Evolutionary conservation across 176 grass and related monocot genomes (phyloP).

Genomic region (Typha latifolia): DNA sequence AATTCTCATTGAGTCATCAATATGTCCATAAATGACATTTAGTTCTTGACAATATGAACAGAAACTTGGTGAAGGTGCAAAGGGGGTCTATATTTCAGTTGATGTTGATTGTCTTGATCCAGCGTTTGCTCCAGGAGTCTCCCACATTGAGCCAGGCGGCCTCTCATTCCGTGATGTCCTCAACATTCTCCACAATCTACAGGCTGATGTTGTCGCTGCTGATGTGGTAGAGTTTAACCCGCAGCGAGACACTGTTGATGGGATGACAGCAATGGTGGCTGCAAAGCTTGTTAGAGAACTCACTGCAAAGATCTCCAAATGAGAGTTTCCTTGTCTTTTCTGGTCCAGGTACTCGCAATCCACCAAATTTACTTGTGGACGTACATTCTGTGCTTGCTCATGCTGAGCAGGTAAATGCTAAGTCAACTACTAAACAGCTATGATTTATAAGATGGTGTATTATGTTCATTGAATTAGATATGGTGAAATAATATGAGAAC

Average conservation of each 20-base stretch:
- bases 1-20: too few relatives aligned
- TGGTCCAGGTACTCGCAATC: too few relatives aligned
- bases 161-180: conserved; percentile 88
- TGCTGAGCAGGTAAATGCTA: too few relatives aligned
- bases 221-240: conserved; percentile 99
- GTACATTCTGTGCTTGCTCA: too few relatives aligned
- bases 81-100: conserved; percentile 82
- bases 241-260: conserved; percentile 86
- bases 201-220: conserved; percentile 68
- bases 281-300: conserved; percentile 91
- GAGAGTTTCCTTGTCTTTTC: conserved; percentile 3
- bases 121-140: conserved; percentile 86
- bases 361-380: too few relatives aligned
- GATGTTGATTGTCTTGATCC: conserved; percentile 95
- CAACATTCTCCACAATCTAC: conserved; percentile 89
- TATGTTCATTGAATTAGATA: too few relatives aligned
- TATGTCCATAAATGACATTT: not conserved
- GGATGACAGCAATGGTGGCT: conserved; percentile 96
- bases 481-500: too few relatives aligned
- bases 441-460: too few relatives aligned
- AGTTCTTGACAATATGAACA: conserved; percentile 18
- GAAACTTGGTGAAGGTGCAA: conserved; percentile 97
- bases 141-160: conserved; percentile 93
- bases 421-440: too few relatives aligned
- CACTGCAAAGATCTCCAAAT: conserved; percentile 93